phyloP scores from a whole-genome alignment of 352 stramenopile genomes.

The Phytophthora multivora region DNA sequence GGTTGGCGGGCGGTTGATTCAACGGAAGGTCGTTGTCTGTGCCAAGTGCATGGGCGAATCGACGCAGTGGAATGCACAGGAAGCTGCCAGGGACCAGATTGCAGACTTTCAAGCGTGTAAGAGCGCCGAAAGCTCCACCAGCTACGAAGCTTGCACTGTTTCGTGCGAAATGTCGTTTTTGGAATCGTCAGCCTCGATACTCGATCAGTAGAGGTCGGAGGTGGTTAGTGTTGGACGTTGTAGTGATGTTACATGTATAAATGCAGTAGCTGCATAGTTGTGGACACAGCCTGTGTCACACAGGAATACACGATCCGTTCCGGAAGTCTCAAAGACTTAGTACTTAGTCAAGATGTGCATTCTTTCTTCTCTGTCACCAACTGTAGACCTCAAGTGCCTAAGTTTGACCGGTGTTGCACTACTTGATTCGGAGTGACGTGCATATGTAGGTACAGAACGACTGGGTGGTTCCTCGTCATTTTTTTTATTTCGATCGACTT shows the following conservation, averaged over 20 bases:
- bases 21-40: constrained; percentile 46
- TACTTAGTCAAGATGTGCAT: too few species aligned
- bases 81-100: constrained; percentile 23
- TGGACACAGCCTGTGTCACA: background rate
- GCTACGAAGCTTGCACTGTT: constrained; percentile 17
- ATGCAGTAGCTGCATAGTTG: constrained; percentile 2
- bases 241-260: constrained; percentile 5
- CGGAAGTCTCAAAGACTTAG: background rate
- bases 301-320: constrained; percentile 5
- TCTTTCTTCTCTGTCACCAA: too few species aligned
- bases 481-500: background rate
- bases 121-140: constrained; percentile 7
- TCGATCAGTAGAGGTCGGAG: constrained; percentile 4
- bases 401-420: background rate
- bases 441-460: background rate
- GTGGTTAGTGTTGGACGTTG: background rate
- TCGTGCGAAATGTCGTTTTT: constrained; percentile 18
- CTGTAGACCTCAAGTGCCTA: background rate
- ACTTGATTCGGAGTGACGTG: background rate
- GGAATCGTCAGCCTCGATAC: constrained; percentile 18
- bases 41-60: constrained; percentile 39
- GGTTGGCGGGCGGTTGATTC: constrained; percentile 25
- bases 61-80: constrained; percentile 31
- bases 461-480: background rate
- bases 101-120: constrained; percentile 18